Base-by-base conservation (phyloP, 768 basidiomycete species). In the Obba rivulosa region DNA sequence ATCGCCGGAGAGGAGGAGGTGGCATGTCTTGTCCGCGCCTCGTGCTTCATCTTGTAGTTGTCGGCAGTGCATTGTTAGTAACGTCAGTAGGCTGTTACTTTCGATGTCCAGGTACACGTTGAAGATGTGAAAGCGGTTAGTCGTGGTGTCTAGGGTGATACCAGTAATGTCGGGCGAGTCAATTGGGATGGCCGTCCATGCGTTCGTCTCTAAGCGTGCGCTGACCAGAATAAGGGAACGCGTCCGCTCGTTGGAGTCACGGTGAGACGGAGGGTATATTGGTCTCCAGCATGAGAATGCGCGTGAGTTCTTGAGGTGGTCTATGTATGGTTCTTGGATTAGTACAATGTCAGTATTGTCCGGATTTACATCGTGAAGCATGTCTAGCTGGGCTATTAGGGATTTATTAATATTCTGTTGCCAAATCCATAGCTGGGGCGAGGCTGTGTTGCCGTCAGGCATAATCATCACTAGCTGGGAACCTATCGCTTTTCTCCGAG, bases 271-370 rank as follows among this genome's bases (percentile, higher is more conserved):
- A 0, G 67, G 67, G 57, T 68, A 68, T n/a, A 66, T 36, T 1
- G 51, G 18, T 0, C 35, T 22, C 55, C 56, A 68, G 8, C 48
- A 13, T 0, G 21, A 21, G 3, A 41, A 53, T 11, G 53, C 52
- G 0, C 46, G 45, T 3, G 63, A 60, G 14, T 56, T 42, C 0
- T 48, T 35, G 1, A 57, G 38, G 31, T 31, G 38, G 50, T 66
- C 62, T 2, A 67, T 50, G 49, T 64, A 58, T 1, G 70, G 72
- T 62, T 75, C 73, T 54, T 76, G 73, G 9, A 74, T 14, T 0
- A 59, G 49, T 0, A 71, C 31, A 0, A 76, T 58, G 51, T 75
- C 66, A 39, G 51, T 65, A 4, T 63, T 21, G 1, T 37, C 4
- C 0, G 49, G 43, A 2, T 5, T 17, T 4, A 43, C 16, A 4